A percentile compares a stretch with the other conserved stretches of the same genome.
phyloP scores from a whole-genome alignment of 257 asterid species.

The Lavandula angustifolia region DNA sequence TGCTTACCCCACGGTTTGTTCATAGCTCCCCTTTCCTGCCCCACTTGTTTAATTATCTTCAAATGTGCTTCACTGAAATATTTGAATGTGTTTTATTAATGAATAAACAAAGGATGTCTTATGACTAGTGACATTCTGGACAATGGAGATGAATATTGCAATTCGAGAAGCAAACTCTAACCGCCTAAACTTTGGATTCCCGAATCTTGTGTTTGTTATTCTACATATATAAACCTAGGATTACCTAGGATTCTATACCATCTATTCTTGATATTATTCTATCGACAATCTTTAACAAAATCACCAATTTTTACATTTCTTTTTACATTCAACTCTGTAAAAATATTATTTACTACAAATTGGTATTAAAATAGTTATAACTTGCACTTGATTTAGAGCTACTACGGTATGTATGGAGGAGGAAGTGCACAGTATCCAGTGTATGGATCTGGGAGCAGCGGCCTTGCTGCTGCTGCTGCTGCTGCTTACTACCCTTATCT shows the following conservation, averaged over 20 bases:
- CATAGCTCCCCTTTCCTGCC: constrained; percentile 17
- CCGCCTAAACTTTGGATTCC: too few relatives aligned
- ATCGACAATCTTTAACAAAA: too few relatives aligned
- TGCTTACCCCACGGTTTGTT: constrained; percentile 78
- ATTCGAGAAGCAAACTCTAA: not conserved
- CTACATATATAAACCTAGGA: too few relatives aligned
- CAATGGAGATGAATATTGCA: not conserved
- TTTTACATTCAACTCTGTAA: too few relatives aligned
- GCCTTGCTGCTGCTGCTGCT: constrained; percentile 58
- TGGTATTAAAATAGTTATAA: not conserved
- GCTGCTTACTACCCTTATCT: constrained; percentile 74
- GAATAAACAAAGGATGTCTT: not conserved
- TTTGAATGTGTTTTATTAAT: not conserved
- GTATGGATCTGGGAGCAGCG: constrained; percentile 63
- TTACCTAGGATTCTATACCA: too few relatives aligned
- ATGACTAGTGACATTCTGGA: not conserved
- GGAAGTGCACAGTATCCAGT: constrained; percentile 59
- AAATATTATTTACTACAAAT: too few relatives aligned
- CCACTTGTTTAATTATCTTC: not conserved
- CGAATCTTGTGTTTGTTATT: too few relatives aligned
- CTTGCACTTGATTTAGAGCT: constrained; percentile 45
- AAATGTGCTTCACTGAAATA: not conserved
- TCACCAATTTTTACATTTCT: too few relatives aligned
- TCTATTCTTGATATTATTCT: too few relatives aligned
- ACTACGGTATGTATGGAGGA: constrained; percentile 82